Conservation (phyloP, 345 rosid species). For the Linum lewisii region DNA sequence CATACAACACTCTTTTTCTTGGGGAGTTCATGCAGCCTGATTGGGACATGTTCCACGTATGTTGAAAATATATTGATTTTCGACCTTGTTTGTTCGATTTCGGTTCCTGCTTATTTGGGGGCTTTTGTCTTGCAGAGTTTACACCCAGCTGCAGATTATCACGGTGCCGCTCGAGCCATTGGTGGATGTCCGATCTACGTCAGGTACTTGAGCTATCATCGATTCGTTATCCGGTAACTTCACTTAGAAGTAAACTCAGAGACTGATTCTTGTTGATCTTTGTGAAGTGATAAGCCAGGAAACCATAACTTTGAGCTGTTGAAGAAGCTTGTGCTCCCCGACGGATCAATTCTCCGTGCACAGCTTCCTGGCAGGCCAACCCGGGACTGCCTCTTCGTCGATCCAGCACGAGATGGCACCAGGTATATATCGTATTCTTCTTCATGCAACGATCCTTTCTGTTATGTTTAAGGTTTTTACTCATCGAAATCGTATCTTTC, state of each 20-base stretch:
- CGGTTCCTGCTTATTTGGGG: not conserved
- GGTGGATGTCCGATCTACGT: conserved; percentile 98
- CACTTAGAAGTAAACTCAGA: not conserved
- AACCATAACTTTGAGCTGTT: conserved; percentile 78
- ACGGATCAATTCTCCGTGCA: conserved; percentile 85
- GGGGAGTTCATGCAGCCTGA: conserved; percentile 99
- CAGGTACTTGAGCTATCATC: conserved; percentile 33
- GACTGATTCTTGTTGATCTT: not conserved
- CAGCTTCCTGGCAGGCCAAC: conserved; percentile 91
- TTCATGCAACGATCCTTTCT: not conserved
- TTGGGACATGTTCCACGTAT: conserved; percentile 99
- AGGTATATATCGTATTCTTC: conserved; percentile 29
- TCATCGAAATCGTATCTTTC: not conserved
- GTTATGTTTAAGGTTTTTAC: not conserved
- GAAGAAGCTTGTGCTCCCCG: conserved; percentile 85
- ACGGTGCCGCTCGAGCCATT: conserved; percentile 87
- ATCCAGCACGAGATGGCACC: conserved; percentile 82
- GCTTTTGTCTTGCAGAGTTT: conserved; percentile 48
- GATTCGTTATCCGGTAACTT: not conserved
- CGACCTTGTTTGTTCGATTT: too few species aligned
- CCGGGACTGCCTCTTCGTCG: conserved; percentile 71
- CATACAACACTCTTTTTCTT: conserved; percentile 81
- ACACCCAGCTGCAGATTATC: conserved; percentile 95
- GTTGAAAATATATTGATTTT: conserved; percentile 17
- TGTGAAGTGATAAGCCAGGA: conserved; percentile 84